phyloP scores from a whole-genome alignment of 495 filamentous ascomycete species.

The Trichoderma virens region DNA sequence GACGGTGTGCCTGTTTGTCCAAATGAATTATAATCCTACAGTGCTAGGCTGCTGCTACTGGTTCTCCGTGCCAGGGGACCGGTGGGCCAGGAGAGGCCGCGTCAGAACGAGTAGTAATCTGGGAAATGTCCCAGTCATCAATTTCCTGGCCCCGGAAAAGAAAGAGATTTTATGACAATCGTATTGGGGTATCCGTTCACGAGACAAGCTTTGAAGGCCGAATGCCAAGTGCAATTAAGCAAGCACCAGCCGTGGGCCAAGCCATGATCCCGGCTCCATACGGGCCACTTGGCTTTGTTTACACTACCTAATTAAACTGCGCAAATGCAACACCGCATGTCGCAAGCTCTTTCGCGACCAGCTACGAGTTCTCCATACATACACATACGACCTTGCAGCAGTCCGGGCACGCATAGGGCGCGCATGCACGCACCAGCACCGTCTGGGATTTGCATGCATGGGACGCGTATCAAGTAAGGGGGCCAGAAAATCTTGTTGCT shows the following conservation, averaged over 20 bases:
- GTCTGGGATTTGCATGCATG: background rate
- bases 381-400: no score
- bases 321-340: background rate
- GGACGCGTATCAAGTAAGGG: background rate
- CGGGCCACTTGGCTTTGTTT: no score
- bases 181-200: background rate
- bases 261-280: no score
- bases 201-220: background rate
- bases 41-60: background rate
- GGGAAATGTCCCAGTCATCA: background rate
- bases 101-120: background rate
- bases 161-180: background rate
- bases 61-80: background rate
- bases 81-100: slow-evolving; percentile 4
- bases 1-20: background rate
- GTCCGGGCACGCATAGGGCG: background rate
- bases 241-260: background rate
- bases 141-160: background rate
- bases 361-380: no score
- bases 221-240: background rate
- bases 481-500: background rate
- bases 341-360: background rate
- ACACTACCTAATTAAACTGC: no score
- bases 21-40: no score
- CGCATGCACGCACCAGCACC: background rate